A percentile compares a stretch with the other conserved stretches of the same genome.
phyloP scores from a whole-genome alignment of 805 yeast species.

The Hanseniaspora valbyensis region DNA sequence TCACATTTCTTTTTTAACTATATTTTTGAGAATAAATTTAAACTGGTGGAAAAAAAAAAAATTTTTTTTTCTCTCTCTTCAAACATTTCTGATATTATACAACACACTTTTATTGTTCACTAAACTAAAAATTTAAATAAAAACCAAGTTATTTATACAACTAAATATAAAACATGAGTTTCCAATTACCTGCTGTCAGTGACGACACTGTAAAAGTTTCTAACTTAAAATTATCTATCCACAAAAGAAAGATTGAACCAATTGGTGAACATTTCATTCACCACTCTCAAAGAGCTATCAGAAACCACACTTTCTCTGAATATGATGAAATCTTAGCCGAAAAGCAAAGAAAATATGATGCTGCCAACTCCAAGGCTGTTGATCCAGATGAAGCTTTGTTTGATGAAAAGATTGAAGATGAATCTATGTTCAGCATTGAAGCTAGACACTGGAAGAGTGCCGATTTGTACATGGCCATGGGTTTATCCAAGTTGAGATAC shows the following conservation, averaged over 20 bases:
- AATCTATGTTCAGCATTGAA: slow-evolving; percentile 71
- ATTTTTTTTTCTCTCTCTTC: no score
- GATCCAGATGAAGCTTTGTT: slow-evolving; percentile 47
- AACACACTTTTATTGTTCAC: no score
- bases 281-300: slow-evolving; percentile 87
- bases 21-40: no score
- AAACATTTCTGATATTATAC: no score
- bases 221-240: slow-evolving; percentile 4
- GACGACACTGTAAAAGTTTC: slow-evolving; percentile 34
- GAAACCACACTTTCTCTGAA: slow-evolving; percentile 98
- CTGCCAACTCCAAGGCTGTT: slow-evolving; percentile 33
- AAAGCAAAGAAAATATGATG: slow-evolving; percentile 63
- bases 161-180: not conserved
- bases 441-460: slow-evolving; percentile 98
- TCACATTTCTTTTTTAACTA: no score
- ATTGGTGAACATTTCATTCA: slow-evolving; percentile 93
- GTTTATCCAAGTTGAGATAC: slow-evolving; percentile 82
- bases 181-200: slow-evolving; percentile 39
- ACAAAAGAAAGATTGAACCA: slow-evolving; percentile 63
- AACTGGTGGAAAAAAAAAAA: no score
- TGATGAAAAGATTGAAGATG: slow-evolving; percentile 55
- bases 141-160: not conserved
- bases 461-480: slow-evolving; percentile 92
- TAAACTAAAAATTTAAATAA: no score
- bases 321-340: slow-evolving; percentile 89